phyloP scores from a whole-genome alignment of 345 rosid species.

The Luvunga scandens region DNA sequence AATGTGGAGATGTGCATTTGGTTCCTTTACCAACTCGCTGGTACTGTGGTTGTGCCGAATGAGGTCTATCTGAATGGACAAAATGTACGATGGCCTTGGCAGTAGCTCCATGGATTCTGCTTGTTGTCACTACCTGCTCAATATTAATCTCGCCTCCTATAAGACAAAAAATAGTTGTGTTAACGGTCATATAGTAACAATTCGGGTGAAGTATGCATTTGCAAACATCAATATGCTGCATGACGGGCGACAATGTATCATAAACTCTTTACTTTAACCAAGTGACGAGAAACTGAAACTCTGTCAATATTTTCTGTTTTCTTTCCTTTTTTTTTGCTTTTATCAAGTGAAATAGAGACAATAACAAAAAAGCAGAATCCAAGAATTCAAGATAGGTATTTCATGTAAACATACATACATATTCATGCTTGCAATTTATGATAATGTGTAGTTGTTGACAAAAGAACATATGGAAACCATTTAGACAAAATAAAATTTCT shows the following conservation, averaged over 20 bases:
- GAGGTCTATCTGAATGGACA: constrained; percentile 66
- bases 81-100: constrained; percentile 52
- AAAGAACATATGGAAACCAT: neutral
- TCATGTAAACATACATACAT: neutral
- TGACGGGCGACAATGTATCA: neutral
- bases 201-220: neutral
- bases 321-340: neutral
- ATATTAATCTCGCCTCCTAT: constrained; percentile 83
- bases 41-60: constrained; percentile 44
- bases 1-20: constrained; percentile 45
- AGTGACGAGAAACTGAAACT: neutral
- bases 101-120: constrained; percentile 68
- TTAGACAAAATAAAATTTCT: neutral
- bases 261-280: neutral
- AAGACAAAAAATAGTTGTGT: constrained; percentile 1
- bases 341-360: neutral
- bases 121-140: constrained; percentile 68
- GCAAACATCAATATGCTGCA: neutral
- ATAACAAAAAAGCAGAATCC: neutral
- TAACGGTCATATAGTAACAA: neutral
- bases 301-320: neutral
- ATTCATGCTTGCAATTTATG: neutral
- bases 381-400: neutral
- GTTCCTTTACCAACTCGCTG: constrained; percentile 56
- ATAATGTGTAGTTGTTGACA: neutral